These are phyloP conservation scores for Macrolepiota albuminosa DNA, from an alignment of 768 basidiomycete species.

Conservation along the genomic window DNA sequence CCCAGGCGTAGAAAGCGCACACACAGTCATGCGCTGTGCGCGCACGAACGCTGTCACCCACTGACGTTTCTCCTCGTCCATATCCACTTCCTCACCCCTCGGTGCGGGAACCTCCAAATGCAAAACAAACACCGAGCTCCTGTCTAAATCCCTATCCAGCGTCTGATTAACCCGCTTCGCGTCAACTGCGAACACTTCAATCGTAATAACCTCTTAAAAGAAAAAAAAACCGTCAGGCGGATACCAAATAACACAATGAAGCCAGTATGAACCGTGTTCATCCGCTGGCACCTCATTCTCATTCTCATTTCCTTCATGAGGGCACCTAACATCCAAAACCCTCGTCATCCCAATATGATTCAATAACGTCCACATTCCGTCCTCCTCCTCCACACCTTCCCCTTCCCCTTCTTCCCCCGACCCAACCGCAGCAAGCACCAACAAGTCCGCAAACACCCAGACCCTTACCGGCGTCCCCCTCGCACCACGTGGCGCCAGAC, in stretches of 20 bases:
- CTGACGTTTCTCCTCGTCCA: neutral
- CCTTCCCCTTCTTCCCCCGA: neutral
- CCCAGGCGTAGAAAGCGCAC: conserved; percentile 28
- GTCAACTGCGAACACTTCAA: conserved; percentile 50
- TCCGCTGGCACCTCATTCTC: neutral
- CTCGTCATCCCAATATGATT: conserved; percentile 37
- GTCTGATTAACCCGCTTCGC: conserved; percentile 33
- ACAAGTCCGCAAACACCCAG: conserved; percentile 58
- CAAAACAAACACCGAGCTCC: conserved; percentile 27
- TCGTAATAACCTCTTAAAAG: conserved; percentile 25
- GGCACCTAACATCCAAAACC: conserved; percentile 32
- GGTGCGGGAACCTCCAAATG: conserved; percentile 23
- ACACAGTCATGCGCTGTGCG: conserved; percentile 45
- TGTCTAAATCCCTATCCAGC: conserved; percentile 21
- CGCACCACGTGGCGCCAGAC: conserved; percentile 1
- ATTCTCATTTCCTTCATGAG: neutral
- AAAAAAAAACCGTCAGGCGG: neutral
- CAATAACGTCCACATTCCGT: conserved; percentile 19
- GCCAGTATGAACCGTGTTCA: conserved; percentile 11
- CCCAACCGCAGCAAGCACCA: conserved; percentile 44
- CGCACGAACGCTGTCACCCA: conserved; percentile 54
- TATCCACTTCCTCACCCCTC: conserved; percentile 6
- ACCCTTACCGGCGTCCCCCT: conserved; percentile 23
- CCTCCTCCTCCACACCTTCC: conserved; percentile 2
- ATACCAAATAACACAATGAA: neutral